phyloP scores from a whole-genome alignment of 2,329 filamentous ascomycete species.

The Colletotrichum euphorbiae region DNA sequence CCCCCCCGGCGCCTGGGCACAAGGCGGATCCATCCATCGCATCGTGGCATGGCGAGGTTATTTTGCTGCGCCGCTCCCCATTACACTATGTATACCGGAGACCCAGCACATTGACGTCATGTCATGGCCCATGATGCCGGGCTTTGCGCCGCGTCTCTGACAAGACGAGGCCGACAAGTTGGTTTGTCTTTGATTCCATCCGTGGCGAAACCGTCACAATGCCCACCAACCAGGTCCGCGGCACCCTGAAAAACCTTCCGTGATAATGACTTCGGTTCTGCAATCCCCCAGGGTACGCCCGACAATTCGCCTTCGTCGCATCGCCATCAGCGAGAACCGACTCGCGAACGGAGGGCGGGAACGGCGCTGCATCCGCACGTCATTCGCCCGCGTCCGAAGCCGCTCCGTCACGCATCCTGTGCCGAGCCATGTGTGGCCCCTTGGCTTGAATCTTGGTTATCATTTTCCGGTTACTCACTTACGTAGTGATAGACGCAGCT shows the following conservation, averaged over 20 bases:
- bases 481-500: slow-evolving; percentile 17
- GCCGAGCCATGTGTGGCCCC: slow-evolving; percentile 3
- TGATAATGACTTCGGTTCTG: background rate
- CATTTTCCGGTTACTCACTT: slow-evolving; percentile 1
- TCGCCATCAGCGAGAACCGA: slow-evolving; percentile 4
- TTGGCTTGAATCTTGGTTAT: background rate
- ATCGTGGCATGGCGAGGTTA: background rate
- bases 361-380: background rate
- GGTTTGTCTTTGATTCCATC: background rate
- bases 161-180: background rate
- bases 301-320: slow-evolving; percentile 9
- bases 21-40: slow-evolving; percentile 5
- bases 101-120: slow-evolving; percentile 18
- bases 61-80: background rate
- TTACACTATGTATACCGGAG: background rate
- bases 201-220: slow-evolving; percentile 7
- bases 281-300: background rate
- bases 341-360: background rate
- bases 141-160: slow-evolving; percentile 10
- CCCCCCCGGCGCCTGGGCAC: too few relatives aligned
- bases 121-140: slow-evolving; percentile 20
- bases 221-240: background rate
- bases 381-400: slow-evolving; percentile 20
- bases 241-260: background rate
- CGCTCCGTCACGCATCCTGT: slow-evolving; percentile 18